Conservation (phyloP, 2,329 filamentous ascomycete species). For the Ilyonectria sp. region DNA sequence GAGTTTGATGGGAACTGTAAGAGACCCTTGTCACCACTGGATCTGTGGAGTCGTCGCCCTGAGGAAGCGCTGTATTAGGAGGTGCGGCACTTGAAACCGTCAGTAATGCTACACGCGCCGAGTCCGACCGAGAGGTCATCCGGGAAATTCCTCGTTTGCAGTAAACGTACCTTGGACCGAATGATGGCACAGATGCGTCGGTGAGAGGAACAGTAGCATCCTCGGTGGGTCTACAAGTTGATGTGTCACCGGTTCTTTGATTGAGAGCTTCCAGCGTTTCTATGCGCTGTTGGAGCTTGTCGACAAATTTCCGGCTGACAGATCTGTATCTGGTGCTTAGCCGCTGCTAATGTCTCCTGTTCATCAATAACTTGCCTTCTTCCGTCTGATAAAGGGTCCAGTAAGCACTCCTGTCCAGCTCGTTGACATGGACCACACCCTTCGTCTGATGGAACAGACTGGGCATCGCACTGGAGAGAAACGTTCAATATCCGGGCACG, state of each 20-base stretch:
- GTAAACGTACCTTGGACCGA: slow-evolving; percentile 1
- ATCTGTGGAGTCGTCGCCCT: neutral
- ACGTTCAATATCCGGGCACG: neutral
- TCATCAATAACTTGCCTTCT: slow-evolving; percentile 20
- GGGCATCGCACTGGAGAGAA: slow-evolving; percentile 26
- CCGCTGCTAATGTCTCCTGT: neutral
- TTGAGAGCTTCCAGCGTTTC: slow-evolving; percentile 31
- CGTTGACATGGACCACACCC: slow-evolving; percentile 29
- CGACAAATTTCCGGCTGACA: slow-evolving; percentile 27
- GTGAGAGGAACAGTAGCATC: neutral
- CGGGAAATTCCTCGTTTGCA: neutral
- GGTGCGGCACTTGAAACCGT: neutral
- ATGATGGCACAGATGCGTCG: neutral
- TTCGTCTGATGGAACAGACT: slow-evolving; percentile 20
- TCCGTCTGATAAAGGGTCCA: slow-evolving; percentile 32
- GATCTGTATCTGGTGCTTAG: slow-evolving; percentile 17
- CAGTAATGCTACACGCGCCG: neutral
- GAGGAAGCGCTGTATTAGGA: neutral
- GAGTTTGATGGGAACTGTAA: neutral
- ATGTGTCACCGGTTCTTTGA: neutral
- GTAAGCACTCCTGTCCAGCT: slow-evolving; percentile 30
- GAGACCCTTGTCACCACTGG: neutral
- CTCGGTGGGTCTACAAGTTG: slow-evolving; percentile 4
- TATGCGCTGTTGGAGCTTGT: slow-evolving; percentile 33
- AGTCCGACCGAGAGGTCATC: neutral